Percentiles rank a stretch among this genome's conserved stretches.
Evolutionary conservation across 192 early-diverging fungal genomes (phyloP).

Genomic region (Mortierella antarctica): DNA sequence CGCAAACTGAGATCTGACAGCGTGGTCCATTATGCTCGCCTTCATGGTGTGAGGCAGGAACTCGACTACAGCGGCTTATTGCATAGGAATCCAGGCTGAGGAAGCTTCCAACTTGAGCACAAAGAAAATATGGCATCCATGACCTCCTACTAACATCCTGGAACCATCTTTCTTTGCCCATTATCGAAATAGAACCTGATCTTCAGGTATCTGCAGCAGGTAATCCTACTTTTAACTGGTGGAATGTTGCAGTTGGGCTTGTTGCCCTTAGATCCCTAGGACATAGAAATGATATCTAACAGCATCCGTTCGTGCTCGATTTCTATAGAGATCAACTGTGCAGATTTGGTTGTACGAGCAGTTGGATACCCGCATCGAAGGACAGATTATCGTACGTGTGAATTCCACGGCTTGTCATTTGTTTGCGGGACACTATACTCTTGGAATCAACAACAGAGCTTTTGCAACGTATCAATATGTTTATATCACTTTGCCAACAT

Average conservation of each 20-base stretch:
- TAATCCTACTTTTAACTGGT: conserved; percentile 33
- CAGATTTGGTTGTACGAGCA: conserved; percentile 97
- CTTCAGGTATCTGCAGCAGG: conserved; percentile 95
- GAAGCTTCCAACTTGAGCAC: too few species aligned
- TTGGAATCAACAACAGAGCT: neutral
- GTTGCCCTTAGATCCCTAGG: too few species aligned
- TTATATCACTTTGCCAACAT: neutral
- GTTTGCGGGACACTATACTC: neutral
- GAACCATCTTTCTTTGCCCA: neutral
- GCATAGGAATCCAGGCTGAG: too few species aligned
- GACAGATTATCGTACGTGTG: conserved; percentile 85
- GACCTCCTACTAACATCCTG: neutral
- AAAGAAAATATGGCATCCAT: too few species aligned
- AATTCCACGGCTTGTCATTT: neutral
- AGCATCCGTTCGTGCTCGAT: neutral
- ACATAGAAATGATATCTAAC: too few species aligned
- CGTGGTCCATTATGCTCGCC: too few species aligned
- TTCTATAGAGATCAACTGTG: conserved; percentile 81
- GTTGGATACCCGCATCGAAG: conserved; percentile 88
- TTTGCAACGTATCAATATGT: neutral
- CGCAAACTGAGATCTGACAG: too few species aligned
- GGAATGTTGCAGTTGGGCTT: too few species aligned
- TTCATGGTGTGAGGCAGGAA: too few species aligned
- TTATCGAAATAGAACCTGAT: conserved; percentile 81
- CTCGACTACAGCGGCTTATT: too few species aligned